Evolutionary conservation across 192 early-diverging fungal genomes (phyloP), one percentile per base, ranked within the genome.

Genomic region (Blastocladiella britannica): DNA sequence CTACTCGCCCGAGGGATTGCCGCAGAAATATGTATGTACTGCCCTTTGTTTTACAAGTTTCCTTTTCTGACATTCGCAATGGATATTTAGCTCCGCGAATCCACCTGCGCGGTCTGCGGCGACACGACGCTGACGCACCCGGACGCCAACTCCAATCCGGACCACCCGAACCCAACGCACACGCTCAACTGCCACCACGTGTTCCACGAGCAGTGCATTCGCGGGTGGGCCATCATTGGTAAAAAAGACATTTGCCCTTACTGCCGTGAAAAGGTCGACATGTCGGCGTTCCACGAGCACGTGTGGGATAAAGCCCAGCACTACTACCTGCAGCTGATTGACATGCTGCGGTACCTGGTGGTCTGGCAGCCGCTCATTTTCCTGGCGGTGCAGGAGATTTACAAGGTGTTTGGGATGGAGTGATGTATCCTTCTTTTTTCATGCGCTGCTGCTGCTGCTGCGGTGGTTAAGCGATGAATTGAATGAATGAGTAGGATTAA

Each of bases 171-270:
- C 37, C 37, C 37, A 4, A 20, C n/a, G 37, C 37, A 47, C 37
- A 9, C 12, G 37, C 37, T 47, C 15, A 20, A 9, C 15, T 47
- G 37, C 37, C 37, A 20, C 37, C 37, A 47, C 37, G 12, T 47
- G 37, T 47, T 47, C 37, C 37, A 47, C 37, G 37, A 47, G 37
- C 37, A 47, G 57, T 58, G 57, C 57, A 58, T 58, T 25, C 57
- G 57, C 26, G 57, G 57, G 8, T 58, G 57, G 57, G 31, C 31
- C n/a, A 58, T 58, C 18, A 30, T 58, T 24, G 57, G 57, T 20
- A 58, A 58, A 24, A 52, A 43, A n/a, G 43, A 27, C n/a, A 51
- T 20, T 25, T 58, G 57, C 26, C 57, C 57, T 7, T 58, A 58
- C 57, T 58, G 57, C 57, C 15, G 25, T 7, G 57, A 58, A 47